phyloP scores from a whole-genome alignment of 495 filamentous ascomycete species.

The Penicillium desertorum region DNA sequence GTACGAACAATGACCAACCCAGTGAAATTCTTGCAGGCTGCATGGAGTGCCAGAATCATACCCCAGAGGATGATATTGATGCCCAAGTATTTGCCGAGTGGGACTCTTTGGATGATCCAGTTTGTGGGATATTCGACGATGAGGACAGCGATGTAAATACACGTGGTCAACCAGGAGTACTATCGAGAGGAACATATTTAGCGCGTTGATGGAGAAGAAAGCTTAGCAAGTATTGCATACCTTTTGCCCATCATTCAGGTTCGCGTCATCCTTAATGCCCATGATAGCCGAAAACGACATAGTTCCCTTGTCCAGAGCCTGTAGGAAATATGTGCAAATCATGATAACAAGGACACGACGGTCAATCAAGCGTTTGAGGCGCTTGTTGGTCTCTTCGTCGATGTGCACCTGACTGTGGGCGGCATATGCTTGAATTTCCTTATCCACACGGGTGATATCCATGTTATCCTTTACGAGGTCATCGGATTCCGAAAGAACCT shows the following conservation, averaged over 20 bases:
- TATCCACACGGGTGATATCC: slow-evolving; percentile 57
- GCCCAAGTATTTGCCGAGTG: slow-evolving; percentile 60
- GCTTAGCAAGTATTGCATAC: slow-evolving; percentile 9
- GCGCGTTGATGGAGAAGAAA: not conserved
- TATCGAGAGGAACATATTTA: slow-evolving; percentile 14
- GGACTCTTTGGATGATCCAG: slow-evolving; percentile 59
- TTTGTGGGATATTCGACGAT: slow-evolving; percentile 58
- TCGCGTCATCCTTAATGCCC: slow-evolving; percentile 58
- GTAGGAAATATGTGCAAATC: slow-evolving; percentile 61
- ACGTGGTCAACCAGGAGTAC: slow-evolving; percentile 55
- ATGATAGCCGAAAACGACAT: slow-evolving; percentile 70
- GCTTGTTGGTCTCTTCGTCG: slow-evolving; percentile 52
- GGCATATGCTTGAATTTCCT: slow-evolving; percentile 64
- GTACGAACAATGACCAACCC: slow-evolving; percentile 58
- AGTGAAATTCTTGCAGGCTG: slow-evolving; percentile 57
- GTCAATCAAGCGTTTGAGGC: slow-evolving; percentile 55
- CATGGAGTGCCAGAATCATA: slow-evolving; percentile 53
- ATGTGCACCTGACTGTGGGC: slow-evolving; percentile 50
- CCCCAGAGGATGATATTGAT: slow-evolving; percentile 66
- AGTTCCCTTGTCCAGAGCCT: slow-evolving; percentile 72
- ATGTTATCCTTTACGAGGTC: slow-evolving; percentile 48
- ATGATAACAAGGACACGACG: slow-evolving; percentile 52
- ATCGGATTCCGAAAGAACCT: slow-evolving; percentile 39
- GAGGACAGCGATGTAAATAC: slow-evolving; percentile 56
- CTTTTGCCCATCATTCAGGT: slow-evolving; percentile 52